Conservation (phyloP, 805 yeast genomes). For the Yamadazyma paraphyllophila region DNA sequence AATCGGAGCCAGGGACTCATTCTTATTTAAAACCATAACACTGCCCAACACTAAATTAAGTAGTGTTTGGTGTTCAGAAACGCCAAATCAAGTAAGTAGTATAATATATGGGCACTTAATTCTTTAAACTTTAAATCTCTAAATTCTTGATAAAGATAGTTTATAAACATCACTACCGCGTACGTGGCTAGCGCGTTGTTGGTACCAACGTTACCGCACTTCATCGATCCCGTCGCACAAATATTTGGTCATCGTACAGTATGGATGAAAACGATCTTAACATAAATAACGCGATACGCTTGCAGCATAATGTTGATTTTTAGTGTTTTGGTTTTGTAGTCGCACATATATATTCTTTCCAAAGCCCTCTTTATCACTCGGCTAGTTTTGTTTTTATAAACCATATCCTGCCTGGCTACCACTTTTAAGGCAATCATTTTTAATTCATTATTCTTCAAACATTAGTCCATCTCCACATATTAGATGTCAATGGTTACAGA, state of each 20-base stretch:
- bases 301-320: slow-evolving; percentile 1
- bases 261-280: slow-evolving; percentile 2
- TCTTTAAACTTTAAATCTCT: not conserved
- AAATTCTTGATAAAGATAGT: not conserved
- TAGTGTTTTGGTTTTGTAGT: slow-evolving; percentile 8
- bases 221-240: not conserved
- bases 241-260: slow-evolving; percentile 2
- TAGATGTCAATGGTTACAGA: slow-evolving; percentile 11
- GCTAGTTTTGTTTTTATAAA: slow-evolving; percentile 1
- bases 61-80: not conserved
- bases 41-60: not conserved
- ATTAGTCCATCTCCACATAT: not conserved
- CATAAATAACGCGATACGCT: slow-evolving; percentile 9
- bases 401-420: not conserved
- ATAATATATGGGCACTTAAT: not conserved
- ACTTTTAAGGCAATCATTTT: not conserved
- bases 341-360: slow-evolving; percentile 5
- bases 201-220: not conserved
- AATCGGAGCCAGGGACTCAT: not conserved
- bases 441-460: not conserved
- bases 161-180: not conserved
- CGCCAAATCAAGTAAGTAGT: not conserved
- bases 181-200: not conserved
- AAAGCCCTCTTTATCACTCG: not conserved
- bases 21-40: not conserved